Evolutionary conservation across 2,329 filamentous ascomycete species (phyloP), one percentile per base, ranked within the genome.

Genomic region (Ceratocystis diversiconidia): DNA sequence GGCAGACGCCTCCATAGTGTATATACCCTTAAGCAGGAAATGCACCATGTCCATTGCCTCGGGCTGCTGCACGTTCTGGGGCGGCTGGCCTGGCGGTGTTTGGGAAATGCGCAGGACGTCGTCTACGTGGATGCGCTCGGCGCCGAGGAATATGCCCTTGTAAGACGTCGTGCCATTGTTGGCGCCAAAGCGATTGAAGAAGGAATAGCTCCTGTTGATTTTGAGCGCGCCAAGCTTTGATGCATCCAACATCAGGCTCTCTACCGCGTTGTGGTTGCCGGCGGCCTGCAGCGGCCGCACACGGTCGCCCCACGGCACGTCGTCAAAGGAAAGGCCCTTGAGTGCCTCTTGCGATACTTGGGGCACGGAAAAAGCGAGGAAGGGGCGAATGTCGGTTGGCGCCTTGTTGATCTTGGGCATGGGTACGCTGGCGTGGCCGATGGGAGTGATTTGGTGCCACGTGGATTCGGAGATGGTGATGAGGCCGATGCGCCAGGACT

Each of bases 361-460:
- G 0, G 79, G 79, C 0, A 82, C 79, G 10, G 77, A 80, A 66
- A 80, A 82, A 10, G 79, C 79, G 48, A 80, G 74, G 68, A 80
- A 82, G 1, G 79, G 79, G 2, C 79, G 76, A 69, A 81, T 74
- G 19, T 79, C 77, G 3, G 69, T 70, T 59, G 76, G 74, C 0
- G 70, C 61, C 67, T 79, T 80, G 43, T 71, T 69, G 4, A 79
- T 73, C 22, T 73, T 72, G 32, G 73, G 72, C 59, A 78, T 74
- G 19, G 70, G 74, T 5, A 77, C 73, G 5, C 74, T 66, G 36
- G 71, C 72, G 66, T 78, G 75, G 7, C 74, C 75, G 43, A 77
- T 74, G 19, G 77, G 78, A n/a, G 77, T 73, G 41, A 79, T 70
- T 64, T 75, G 74, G 52, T 75, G 72, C 61, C 71, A 70, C 7